phyloP scores from a whole-genome alignment of 257 asterid species.

The Sherardia arvensis region DNA sequence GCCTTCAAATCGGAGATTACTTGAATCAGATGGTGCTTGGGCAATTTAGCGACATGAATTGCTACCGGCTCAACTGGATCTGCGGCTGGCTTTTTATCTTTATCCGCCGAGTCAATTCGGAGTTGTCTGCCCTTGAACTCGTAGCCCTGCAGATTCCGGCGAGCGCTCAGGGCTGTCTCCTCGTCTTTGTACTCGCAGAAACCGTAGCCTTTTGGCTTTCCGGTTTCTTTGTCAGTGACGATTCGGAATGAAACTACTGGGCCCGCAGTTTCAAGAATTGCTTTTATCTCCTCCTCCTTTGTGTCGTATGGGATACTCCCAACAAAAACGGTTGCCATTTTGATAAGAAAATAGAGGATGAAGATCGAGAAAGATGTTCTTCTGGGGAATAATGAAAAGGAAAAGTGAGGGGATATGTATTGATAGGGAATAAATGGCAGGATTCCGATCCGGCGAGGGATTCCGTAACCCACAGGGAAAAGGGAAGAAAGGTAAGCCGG shows the following conservation, averaged over 20 bases:
- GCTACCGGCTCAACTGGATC: slow-evolving; percentile 70
- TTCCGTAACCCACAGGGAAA: no score
- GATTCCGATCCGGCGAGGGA: no score
- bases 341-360: no score
- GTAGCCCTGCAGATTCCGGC: slow-evolving; percentile 82
- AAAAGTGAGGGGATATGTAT: no score
- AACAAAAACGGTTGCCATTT: slow-evolving; percentile 26
- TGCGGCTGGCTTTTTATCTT: slow-evolving; percentile 77
- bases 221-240: slow-evolving; percentile 88
- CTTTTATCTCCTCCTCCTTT: slow-evolving; percentile 76
- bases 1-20: slow-evolving; percentile 57
- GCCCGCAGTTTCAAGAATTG: slow-evolving; percentile 88
- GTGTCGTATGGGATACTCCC: slow-evolving; percentile 97
- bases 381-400: no score
- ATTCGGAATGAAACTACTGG: slow-evolving; percentile 83
- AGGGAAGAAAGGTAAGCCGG: no score
- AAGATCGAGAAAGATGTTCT: no score
- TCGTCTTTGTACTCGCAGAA: slow-evolving; percentile 95
- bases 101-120: slow-evolving; percentile 84
- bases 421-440: no score
- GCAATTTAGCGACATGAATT: slow-evolving; percentile 65
- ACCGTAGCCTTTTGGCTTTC: slow-evolving; percentile 94
- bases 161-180: slow-evolving; percentile 93
- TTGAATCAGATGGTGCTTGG: slow-evolving; percentile 64
- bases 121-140: slow-evolving; percentile 88